Percentiles rank a stretch among this genome's conserved stretches.
Evolutionary conservation across 495 filamentous ascomycete genomes (phyloP).

Genomic region (Penicillium samsonianum): DNA sequence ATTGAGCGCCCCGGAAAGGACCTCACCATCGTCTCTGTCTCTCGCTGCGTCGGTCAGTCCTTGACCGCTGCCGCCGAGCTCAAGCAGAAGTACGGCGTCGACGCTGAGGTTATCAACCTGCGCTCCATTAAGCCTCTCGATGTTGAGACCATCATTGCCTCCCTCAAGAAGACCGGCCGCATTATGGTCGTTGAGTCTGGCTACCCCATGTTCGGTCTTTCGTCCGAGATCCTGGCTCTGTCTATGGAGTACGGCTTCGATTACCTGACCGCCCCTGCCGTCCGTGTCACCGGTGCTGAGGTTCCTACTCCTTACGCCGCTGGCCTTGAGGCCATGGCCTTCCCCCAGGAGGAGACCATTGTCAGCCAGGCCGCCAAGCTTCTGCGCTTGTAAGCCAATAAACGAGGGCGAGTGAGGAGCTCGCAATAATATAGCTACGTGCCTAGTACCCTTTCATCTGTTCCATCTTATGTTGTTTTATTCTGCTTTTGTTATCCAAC

Average conservation of each 20-base stretch:
- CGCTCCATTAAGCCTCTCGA: constrained; percentile 96
- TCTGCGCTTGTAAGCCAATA: constrained; percentile 63
- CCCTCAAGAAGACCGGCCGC: constrained; percentile 95
- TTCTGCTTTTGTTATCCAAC: constrained; percentile 26
- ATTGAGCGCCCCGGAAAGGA: constrained; percentile 95
- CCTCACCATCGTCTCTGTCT: constrained; percentile 90
- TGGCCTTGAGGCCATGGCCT: constrained; percentile 85
- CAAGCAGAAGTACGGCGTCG: constrained; percentile 94
- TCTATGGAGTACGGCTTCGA: constrained; percentile 98
- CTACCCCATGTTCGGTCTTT: constrained; percentile 91
- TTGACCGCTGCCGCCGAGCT: constrained; percentile 82
- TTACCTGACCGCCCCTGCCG: constrained; percentile 90
- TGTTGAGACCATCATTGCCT: constrained; percentile 90
- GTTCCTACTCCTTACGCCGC: constrained; percentile 92
- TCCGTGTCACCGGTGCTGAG: constrained; percentile 92
- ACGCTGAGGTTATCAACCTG: constrained; percentile 96
- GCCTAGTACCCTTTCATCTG: constrained; percentile 38
- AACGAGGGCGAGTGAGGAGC: constrained; percentile 18
- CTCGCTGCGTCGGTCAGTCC: constrained; percentile 92
- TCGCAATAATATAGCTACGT: constrained; percentile 37
- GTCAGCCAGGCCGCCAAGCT: constrained; percentile 81
- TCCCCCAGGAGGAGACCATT: constrained; percentile 85
- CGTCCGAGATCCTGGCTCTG: constrained; percentile 86
- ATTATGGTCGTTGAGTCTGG: constrained; percentile 93
- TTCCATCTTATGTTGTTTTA: constrained; percentile 31